These are phyloP conservation scores for Neltuma alba DNA, from an alignment of 306 rosid genomes.

Conservation along the genomic window DNA sequence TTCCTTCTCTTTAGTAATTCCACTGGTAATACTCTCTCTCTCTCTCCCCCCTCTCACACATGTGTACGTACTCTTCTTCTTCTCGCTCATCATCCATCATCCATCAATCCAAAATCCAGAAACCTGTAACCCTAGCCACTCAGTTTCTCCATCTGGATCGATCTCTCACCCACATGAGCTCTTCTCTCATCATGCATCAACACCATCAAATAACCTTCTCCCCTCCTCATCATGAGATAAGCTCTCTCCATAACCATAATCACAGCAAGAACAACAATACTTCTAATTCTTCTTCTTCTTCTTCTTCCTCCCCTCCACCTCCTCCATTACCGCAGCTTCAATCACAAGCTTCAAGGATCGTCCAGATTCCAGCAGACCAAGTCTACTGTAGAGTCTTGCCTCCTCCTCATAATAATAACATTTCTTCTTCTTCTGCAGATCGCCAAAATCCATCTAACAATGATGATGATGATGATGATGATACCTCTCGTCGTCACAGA, in stretches of 20 bases:
- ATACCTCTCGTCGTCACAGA: not conserved
- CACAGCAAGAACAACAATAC: not conserved
- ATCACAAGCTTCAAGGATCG: not conserved
- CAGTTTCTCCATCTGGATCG: not conserved
- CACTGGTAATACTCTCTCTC: not conserved
- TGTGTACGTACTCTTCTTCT: not conserved
- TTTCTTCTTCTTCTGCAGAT: too few relatives aligned
- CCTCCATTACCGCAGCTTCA: not conserved
- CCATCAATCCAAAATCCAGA: not conserved
- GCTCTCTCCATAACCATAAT: not conserved
- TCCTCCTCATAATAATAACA: too few relatives aligned
- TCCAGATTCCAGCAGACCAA: not conserved
- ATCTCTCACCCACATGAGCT: not conserved
- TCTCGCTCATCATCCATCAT: not conserved
- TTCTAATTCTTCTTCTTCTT: not conserved
- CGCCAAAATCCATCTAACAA: not conserved
- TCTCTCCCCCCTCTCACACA: not conserved
- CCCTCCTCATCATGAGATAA: not conserved
- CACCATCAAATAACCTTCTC: not conserved
- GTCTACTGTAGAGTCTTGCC: not conserved
- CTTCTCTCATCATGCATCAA: not conserved
- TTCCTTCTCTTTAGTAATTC: not conserved
- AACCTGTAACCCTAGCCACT: not conserved
- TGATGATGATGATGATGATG: too few relatives aligned
- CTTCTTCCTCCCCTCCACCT: not conserved